phyloP scores from a whole-genome alignment of 768 basidiomycete genomes.

The Brasilioporus rufonigricans region DNA sequence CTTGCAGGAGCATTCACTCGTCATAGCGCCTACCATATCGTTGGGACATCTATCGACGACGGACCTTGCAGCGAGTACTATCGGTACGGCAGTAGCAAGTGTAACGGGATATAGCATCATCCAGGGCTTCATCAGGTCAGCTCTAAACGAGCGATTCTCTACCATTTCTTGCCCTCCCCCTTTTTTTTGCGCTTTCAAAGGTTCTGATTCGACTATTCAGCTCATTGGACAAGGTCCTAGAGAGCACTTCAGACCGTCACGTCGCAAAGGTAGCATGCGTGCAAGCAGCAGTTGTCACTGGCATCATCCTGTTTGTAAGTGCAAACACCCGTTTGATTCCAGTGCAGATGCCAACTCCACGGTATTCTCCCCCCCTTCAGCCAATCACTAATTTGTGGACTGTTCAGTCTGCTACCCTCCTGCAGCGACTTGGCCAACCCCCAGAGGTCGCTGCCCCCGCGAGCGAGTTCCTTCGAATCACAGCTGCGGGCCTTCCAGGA shows the following conservation, averaged over 20 bases:
- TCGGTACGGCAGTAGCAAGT: conserved; percentile 39
- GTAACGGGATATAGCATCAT: conserved; percentile 45
- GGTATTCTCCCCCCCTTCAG: conserved; percentile 4
- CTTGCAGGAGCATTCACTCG: conserved; percentile 24
- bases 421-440: conserved; percentile 38
- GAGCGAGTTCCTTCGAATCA: conserved; percentile 37
- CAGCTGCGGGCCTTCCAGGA: conserved; percentile 44
- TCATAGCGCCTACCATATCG: conserved; percentile 33
- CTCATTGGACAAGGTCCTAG: conserved; percentile 20
- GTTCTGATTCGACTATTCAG: conserved; percentile 17
- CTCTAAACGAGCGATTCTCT: conserved; percentile 15
- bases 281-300: conserved; percentile 22
- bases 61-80: conserved; percentile 49
- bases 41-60: conserved; percentile 54
- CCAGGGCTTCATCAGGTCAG: conserved; percentile 37
- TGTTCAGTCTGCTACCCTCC: conserved; percentile 31
- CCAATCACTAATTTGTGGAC: conserved; percentile 24
- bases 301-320: conserved; percentile 23
- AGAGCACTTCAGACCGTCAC: conserved; percentile 9
- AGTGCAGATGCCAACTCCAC: background rate
- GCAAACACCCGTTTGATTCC: background rate
- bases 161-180: background rate
- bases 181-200: background rate
- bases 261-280: conserved; percentile 18
- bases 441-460: conserved; percentile 40